These are phyloP conservation scores for Chaetomiaceae sp. DNA, from an alignment of 2,329 filamentous ascomycete genomes.

Conservation along the genomic window DNA sequence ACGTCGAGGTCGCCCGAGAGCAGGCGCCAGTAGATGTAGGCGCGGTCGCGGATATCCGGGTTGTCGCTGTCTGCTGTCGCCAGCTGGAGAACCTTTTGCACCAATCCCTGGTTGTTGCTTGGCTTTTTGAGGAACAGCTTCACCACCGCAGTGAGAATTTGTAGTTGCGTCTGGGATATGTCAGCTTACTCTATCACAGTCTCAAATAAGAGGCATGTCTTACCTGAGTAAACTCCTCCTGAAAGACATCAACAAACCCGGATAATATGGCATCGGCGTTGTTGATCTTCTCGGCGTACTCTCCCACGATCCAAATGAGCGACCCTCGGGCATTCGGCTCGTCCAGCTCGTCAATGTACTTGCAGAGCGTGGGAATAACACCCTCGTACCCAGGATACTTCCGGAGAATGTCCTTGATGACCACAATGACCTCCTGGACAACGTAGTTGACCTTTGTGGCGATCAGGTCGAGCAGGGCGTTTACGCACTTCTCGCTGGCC, in stretches of 20 bases:
- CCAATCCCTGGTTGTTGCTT: conserved; percentile 80
- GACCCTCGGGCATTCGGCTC: conserved; percentile 87
- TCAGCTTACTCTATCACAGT: conserved; percentile 11
- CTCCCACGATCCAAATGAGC: conserved; percentile 97
- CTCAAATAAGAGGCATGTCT: conserved; percentile 26
- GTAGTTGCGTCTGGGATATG: conserved; percentile 73
- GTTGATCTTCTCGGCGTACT: conserved; percentile 98
- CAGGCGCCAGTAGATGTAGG: conserved; percentile 97
- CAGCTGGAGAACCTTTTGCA: conserved; percentile 89
- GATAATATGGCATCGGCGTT: conserved; percentile 94
- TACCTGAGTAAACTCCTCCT: conserved; percentile 93
- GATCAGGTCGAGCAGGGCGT: conserved; percentile 87
- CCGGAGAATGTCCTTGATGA: conserved; percentile 96
- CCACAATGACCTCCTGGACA: conserved; percentile 96
- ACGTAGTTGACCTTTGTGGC: conserved; percentile 99
- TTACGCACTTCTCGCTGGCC: conserved; percentile 92
- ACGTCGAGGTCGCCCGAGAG: conserved; percentile 87
- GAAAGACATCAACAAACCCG: conserved; percentile 89
- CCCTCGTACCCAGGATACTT: conserved; percentile 98
- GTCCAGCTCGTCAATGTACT: conserved; percentile 95
- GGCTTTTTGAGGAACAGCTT: conserved; percentile 98
- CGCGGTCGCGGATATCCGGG: conserved; percentile 92
- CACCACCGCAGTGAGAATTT: conserved; percentile 94
- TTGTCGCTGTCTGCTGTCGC: conserved; percentile 96
- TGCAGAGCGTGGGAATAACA: conserved; percentile 92